Base-by-base conservation (phyloP, 129 eudicot species). In the Oenanthe sinensis region DNA sequence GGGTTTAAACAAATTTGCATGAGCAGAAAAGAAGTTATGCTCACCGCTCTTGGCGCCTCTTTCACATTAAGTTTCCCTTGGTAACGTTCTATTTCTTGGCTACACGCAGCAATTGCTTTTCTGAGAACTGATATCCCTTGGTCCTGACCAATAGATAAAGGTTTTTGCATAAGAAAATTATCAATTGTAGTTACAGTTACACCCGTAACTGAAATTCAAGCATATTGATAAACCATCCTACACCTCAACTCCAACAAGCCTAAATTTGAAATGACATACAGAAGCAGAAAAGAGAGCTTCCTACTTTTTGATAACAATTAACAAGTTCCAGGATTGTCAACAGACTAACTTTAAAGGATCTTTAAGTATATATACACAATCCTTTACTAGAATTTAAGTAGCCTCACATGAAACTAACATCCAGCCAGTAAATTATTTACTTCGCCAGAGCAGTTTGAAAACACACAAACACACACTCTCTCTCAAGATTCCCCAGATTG, bases 41-140 rank as follows among this genome's bases (percentile, higher is more conserved):
- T 86, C 83, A 90, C 96, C 60, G 88, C 88, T 84, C 96, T 82
- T 54, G 96, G 88, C 13, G 88, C 82, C 78, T 86, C 88, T 85
- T 88, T 90, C 76, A 90, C 77, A 49, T 79, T 83, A 37, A 90
- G 87, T 83, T 90, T 90, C 44, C 96, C 96, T 78, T 90, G 88
- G 75, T 84, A 88, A 13, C 72, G 84, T 70, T 82, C 92, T 74
- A 90, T 83, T 82, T 81, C 77, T 75, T 81, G 81, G 45, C 84
- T 69, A 78, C 91, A 87, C 26, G 89, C 90, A 24, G 60, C 85
- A 75, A 90, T 90, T 50, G 94, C 96, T 76, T 84, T 63, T 24
- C 78, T 79, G 26, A 90, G 89, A 79, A 82, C 75, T 63, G 79
- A 79, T 67, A 90, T 84, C 79, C 96, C 96, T 90, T 90, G 85